Evolutionary conservation across 2,329 filamentous ascomycete species (phyloP).

Genomic region (Dendryphion nanum): DNA sequence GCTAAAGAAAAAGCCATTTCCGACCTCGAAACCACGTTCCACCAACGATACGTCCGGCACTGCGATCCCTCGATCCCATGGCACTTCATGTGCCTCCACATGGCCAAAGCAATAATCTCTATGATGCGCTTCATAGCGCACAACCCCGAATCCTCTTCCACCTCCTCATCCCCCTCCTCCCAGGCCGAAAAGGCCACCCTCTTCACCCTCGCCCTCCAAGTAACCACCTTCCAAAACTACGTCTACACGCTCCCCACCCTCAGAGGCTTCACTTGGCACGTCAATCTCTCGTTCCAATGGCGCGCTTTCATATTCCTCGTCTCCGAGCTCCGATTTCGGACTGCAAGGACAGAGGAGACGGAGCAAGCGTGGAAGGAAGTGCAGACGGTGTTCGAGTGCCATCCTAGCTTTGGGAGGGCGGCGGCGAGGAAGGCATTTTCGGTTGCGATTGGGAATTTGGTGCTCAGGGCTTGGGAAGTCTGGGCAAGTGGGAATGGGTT

Average conservation of each 20-base stretch:
- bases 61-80: constrained; percentile 38
- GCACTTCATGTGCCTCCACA: constrained; percentile 46
- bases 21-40: constrained; percentile 42
- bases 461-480: constrained; percentile 46
- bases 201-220: constrained; percentile 42
- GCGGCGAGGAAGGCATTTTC: constrained; percentile 40
- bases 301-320: constrained; percentile 54
- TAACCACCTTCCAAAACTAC: constrained; percentile 43
- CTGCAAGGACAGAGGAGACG: constrained; percentile 17
- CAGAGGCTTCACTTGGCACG: constrained; percentile 47
- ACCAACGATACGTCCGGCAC: constrained; percentile 41
- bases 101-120: constrained; percentile 45
- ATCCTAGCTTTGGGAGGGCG: constrained; percentile 40
- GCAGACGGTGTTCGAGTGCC: constrained; percentile 43
- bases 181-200: constrained; percentile 40
- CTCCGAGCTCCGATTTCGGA: constrained; percentile 25
- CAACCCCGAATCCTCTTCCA: constrained; percentile 38
- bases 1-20: constrained; percentile 35
- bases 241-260: constrained; percentile 39
- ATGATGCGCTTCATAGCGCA: constrained; percentile 46
- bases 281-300: constrained; percentile 51
- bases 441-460: constrained; percentile 43
- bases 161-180: constrained; percentile 20
- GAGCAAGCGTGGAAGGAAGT: constrained; percentile 47
- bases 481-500: constrained; percentile 12